Conservation (phyloP, 176 grass and related monocot species). For the Aegilops sharonensis region DNA sequence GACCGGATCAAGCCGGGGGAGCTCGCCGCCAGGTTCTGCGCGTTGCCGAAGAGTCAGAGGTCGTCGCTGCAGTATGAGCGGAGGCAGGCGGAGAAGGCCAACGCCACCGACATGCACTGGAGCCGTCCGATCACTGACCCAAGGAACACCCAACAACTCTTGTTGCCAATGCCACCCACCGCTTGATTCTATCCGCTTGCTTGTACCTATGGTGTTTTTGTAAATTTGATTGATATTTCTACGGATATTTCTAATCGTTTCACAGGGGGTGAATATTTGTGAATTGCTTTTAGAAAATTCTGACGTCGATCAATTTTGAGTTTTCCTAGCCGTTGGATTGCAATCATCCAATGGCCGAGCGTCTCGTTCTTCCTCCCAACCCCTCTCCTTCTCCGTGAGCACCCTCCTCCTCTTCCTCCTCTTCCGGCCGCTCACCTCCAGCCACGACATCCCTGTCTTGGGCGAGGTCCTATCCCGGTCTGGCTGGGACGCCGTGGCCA, state of each 20-base stretch:
- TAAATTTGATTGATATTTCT: not conserved
- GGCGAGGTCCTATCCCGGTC: too few relatives aligned
- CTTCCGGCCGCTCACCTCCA: too few relatives aligned
- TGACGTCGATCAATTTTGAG: too few relatives aligned
- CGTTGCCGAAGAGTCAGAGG: slow-evolving; percentile 20
- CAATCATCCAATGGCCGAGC: too few relatives aligned
- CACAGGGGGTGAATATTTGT: not conserved
- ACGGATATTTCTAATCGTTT: not conserved
- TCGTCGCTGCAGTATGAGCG: slow-evolving; percentile 41
- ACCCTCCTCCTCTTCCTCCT: too few relatives aligned
- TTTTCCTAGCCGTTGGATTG: too few relatives aligned
- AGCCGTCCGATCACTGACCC: slow-evolving; percentile 42
- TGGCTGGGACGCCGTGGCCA: too few relatives aligned
- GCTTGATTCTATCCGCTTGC: not conserved
- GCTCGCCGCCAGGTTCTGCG: slow-evolving; percentile 33
- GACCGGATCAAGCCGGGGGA: slow-evolving; percentile 37
- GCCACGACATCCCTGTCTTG: too few relatives aligned
- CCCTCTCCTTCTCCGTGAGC: too few relatives aligned
- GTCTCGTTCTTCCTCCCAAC: too few relatives aligned
- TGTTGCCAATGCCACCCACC: not conserved
- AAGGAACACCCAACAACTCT: not conserved
- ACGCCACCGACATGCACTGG: slow-evolving; percentile 43
- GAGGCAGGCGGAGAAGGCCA: slow-evolving; percentile 38
- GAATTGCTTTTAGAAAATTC: not conserved
- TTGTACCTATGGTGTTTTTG: not conserved